Conservation (phyloP, 768 basidiomycete genomes). For the Obba rivulosa region DNA sequence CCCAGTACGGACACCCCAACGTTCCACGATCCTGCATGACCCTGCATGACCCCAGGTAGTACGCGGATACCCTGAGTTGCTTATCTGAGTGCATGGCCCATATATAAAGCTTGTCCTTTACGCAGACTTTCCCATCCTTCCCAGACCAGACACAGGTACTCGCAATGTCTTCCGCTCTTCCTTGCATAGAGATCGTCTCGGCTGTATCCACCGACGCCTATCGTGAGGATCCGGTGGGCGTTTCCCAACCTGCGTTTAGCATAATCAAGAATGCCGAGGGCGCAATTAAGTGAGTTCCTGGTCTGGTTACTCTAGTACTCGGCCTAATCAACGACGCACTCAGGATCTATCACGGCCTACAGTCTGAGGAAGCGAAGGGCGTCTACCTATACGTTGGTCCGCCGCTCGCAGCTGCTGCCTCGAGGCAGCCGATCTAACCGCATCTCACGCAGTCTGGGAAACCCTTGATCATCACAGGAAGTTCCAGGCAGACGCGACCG, state of each 20-base stretch:
- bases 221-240: constrained; percentile 2
- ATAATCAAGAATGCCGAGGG: constrained; percentile 8
- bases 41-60: too few species aligned
- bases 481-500: constrained; percentile 1
- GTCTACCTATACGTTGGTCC: constrained; percentile 11
- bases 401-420: too few species aligned
- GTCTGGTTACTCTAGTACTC: not conserved
- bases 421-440: not conserved
- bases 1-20: too few species aligned
- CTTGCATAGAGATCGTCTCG: constrained; percentile 12
- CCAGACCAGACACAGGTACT: too few species aligned
- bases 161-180: not conserved
- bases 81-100: too few species aligned
- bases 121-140: too few species aligned
- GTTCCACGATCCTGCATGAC: too few species aligned
- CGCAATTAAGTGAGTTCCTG: not conserved
- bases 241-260: constrained; percentile 7
- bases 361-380: constrained; percentile 13
- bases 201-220: constrained; percentile 12
- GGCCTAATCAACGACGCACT: not conserved
- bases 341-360: constrained; percentile 12
- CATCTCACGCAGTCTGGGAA: constrained; percentile 10
- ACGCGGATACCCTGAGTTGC: too few species aligned
- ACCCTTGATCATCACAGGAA: constrained; percentile 2
- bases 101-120: too few species aligned